Percentiles rank a stretch among this genome's conserved stretches.
Evolutionary conservation across 2,329 filamentous ascomycete genomes (phyloP).

Genomic region (Diaporthe amygdali): DNA sequence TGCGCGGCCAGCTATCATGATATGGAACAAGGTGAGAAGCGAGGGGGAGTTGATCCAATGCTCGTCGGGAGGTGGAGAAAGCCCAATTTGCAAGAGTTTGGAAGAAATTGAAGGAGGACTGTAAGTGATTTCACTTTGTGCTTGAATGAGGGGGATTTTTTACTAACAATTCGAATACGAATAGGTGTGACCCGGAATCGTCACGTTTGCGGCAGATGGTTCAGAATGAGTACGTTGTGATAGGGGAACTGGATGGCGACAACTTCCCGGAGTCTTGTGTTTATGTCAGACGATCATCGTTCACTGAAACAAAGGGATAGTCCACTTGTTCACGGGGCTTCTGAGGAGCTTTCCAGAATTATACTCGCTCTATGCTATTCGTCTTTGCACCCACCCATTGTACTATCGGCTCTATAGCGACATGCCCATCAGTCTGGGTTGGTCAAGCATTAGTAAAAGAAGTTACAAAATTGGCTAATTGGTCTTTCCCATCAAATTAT

Average conservation of each 20-base stretch:
- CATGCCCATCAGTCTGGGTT: too few relatives aligned
- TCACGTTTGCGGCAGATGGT: neutral
- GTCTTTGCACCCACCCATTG: too few relatives aligned
- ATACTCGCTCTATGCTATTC: too few relatives aligned
- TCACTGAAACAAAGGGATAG: too few relatives aligned
- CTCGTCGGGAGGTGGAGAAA: neutral
- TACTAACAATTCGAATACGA: neutral
- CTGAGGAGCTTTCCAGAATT: too few relatives aligned
- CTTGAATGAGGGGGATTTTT: rapidly evolving
- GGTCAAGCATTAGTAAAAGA: too few relatives aligned
- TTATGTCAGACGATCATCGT: neutral
- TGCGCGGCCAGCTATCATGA: neutral
- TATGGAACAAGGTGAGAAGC: neutral
- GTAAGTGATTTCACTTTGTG: neutral
- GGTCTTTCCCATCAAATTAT: too few relatives aligned
- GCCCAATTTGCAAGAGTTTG: neutral
- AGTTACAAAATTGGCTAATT: too few relatives aligned
- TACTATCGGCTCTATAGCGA: too few relatives aligned
- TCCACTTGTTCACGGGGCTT: too few relatives aligned
- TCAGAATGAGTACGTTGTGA: neutral
- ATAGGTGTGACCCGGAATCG: neutral
- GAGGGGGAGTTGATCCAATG: neutral
- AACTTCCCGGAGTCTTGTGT: neutral
- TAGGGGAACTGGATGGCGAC: neutral
- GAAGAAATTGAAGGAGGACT: neutral